Conservation (phyloP, 208 protist species). For the Strigomonas culicis region DNA sequence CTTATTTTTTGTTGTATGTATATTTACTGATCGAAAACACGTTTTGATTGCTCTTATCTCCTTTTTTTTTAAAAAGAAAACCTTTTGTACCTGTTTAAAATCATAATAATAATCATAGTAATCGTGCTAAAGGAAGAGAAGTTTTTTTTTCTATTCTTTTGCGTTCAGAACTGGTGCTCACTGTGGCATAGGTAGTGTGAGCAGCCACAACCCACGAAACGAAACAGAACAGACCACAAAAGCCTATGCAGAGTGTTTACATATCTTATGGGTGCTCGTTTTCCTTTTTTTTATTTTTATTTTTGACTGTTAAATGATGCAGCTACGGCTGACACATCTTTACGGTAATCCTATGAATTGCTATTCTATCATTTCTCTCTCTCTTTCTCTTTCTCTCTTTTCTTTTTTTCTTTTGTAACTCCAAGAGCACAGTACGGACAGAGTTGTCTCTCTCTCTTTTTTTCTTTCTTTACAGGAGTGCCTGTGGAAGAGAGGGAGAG, state of each 20-base stretch:
- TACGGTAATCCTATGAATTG: neutral
- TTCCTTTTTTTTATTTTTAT: constrained; percentile 11
- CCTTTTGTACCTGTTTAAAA: too few species aligned
- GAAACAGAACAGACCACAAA: too few species aligned
- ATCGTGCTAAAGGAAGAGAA: neutral
- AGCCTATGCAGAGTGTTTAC: too few species aligned
- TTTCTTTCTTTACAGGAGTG: neutral
- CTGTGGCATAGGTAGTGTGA: too few species aligned
- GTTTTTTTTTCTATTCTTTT: constrained; percentile 4
- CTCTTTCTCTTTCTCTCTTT: constrained; percentile 11
- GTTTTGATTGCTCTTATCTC: constrained; percentile 8
- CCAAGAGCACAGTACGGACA: neutral
- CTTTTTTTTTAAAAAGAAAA: constrained; percentile 13
- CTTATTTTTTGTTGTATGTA: constrained; percentile 15
- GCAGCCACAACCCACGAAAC: too few species aligned
- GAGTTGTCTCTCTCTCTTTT: constrained; percentile 5
- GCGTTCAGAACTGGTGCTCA: too few species aligned
- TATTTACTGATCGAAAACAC: neutral
- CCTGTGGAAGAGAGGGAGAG: neutral
- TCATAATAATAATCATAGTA: neutral
- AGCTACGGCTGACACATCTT: too few species aligned
- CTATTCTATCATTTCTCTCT: neutral
- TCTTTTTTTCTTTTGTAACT: constrained; percentile 8
- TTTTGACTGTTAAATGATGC: neutral
- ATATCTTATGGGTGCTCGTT: too few species aligned